phyloP scores from a whole-genome alignment of 2,329 filamentous ascomycete genomes.

The Phyllosticta paracitricarpa region DNA sequence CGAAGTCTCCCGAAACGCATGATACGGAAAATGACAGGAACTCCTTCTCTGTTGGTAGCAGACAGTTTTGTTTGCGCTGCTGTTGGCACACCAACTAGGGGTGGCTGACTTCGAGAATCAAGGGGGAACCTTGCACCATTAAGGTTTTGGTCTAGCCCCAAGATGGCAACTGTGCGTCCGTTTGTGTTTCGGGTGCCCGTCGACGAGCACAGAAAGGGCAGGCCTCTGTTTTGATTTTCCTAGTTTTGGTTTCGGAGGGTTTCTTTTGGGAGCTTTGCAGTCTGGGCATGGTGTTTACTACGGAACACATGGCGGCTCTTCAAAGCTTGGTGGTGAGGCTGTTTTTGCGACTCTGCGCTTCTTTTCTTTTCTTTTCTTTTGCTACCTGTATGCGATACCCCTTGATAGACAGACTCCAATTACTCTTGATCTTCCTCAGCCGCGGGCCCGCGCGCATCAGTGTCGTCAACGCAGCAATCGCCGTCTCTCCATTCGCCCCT shows the following conservation, averaged over 20 bases:
- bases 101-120: background rate
- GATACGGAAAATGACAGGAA: background rate
- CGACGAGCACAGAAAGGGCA: background rate
- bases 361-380: background rate
- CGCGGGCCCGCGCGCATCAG: background rate
- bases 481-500: background rate
- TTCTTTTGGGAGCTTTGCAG: background rate
- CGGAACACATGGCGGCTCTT: background rate
- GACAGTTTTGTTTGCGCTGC: background rate
- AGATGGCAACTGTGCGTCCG: background rate
- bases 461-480: background rate
- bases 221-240: background rate
- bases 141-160: background rate
- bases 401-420: background rate
- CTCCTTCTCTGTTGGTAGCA: background rate
- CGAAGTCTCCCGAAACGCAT: constrained; percentile 21
- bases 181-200: background rate
- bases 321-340: background rate
- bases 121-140: background rate
- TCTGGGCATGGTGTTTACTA: background rate
- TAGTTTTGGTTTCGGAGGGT: background rate
- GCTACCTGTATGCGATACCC: background rate
- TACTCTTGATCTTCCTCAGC: background rate
- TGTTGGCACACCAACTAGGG: background rate
- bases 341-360: background rate